These are phyloP conservation scores for Ceratocystis diversiconidia DNA, from an alignment of 2,329 filamentous ascomycete genomes.

Conservation along the genomic window DNA sequence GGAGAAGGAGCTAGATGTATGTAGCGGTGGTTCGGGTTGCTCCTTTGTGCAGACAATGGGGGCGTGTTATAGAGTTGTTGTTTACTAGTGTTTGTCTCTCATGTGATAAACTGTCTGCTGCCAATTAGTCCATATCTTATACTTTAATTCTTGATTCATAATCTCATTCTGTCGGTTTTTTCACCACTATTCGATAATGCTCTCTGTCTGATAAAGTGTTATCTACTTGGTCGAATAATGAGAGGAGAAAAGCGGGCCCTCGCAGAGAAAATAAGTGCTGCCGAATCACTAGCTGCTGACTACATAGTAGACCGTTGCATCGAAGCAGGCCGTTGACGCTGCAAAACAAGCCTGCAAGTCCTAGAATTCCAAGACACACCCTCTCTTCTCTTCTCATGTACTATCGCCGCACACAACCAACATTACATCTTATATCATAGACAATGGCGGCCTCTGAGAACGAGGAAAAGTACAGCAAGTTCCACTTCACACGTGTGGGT, in stretches of 20 bases:
- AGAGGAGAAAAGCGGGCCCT: too few species aligned
- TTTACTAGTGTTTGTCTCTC: neutral
- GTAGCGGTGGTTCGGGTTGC: neutral
- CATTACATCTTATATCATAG: neutral
- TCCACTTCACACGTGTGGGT: constrained; percentile 32
- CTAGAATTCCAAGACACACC: too few species aligned
- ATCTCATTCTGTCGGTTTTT: neutral
- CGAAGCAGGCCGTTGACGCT: too few species aligned
- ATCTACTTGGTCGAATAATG: too few species aligned
- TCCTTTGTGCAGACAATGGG: neutral
- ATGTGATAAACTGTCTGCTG: neutral
- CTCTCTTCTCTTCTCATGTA: neutral
- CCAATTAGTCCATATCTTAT: neutral
- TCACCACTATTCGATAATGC: neutral
- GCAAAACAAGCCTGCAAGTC: too few species aligned
- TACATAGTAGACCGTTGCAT: too few species aligned
- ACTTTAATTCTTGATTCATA: neutral
- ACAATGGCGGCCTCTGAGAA: neutral
- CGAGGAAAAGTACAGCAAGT: neutral
- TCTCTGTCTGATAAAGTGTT: too few species aligned
- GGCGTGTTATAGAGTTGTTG: neutral
- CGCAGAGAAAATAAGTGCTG: too few species aligned
- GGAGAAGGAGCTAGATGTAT: neutral
- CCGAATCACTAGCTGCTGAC: too few species aligned
- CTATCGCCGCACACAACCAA: neutral